Percentiles rank a stretch among this genome's conserved stretches.
Evolutionary conservation across 2,329 filamentous ascomycete species (phyloP).

Genomic region (Apiospora koreana): DNA sequence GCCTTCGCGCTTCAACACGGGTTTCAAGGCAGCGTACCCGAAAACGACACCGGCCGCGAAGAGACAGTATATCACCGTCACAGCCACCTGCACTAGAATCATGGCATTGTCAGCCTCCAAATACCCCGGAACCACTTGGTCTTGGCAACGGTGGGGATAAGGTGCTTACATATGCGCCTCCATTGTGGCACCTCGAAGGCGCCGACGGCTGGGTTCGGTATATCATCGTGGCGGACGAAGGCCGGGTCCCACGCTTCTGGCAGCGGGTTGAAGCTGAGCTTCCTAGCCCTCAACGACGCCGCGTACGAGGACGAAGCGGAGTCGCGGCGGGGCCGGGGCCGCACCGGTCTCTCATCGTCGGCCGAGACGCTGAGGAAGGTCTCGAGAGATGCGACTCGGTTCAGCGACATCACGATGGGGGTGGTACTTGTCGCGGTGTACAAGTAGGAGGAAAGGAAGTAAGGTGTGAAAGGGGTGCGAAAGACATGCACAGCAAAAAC

Average conservation of each 20-base stretch:
- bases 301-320: constrained; percentile 32
- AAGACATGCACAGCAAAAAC: neutral
- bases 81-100: constrained; percentile 65
- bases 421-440: neutral
- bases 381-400: constrained; percentile 54
- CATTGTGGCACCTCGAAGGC: constrained; percentile 57
- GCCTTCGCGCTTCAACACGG: constrained; percentile 71
- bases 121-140: neutral
- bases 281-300: constrained; percentile 49
- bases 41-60: constrained; percentile 80
- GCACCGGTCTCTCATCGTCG: constrained; percentile 29
- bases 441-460: neutral
- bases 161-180: constrained; percentile 51
- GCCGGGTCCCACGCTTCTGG: constrained; percentile 53
- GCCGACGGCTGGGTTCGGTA: constrained; percentile 45
- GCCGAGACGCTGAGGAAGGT: constrained; percentile 45
- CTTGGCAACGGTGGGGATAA: constrained; percentile 15
- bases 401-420: constrained; percentile 46
- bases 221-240: constrained; percentile 38
- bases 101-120: constrained; percentile 14
- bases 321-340: constrained; percentile 40
- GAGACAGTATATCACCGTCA: constrained; percentile 72
- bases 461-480: neutral
- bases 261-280: constrained; percentile 56
- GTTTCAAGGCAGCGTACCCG: constrained; percentile 83